A percentile compares a stretch with the other conserved stretches of the same genome.
Evolutionary conservation across 2,329 filamentous ascomycete species (phyloP).

Genomic region (Stenocarpella maydis): DNA sequence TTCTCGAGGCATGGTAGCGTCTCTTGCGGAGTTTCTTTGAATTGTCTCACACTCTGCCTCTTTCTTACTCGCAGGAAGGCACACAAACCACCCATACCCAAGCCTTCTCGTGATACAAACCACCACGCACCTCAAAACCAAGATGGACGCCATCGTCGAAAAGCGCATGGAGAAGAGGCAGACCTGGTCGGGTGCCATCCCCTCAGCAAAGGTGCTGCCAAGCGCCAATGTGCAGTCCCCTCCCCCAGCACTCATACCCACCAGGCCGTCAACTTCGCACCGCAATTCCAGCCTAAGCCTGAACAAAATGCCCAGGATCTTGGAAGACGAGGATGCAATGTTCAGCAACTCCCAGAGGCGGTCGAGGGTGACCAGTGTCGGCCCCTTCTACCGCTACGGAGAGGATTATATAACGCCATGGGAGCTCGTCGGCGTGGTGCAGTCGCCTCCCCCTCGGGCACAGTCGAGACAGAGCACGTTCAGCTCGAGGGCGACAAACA

Average conservation of each 20-base stretch:
- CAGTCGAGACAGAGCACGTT: conserved; percentile 16
- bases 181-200: background rate
- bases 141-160: background rate
- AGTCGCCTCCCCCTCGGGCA: conserved; percentile 6
- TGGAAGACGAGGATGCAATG: conserved; percentile 27
- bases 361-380: conserved; percentile 4
- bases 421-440: conserved; percentile 20
- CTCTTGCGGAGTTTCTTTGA: background rate
- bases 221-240: conserved; percentile 24
- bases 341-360: conserved; percentile 17
- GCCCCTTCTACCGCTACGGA: conserved; percentile 33
- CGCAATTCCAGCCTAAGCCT: conserved; percentile 20
- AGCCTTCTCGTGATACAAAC: background rate
- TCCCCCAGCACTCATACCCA: background rate
- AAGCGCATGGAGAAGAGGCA: conserved; percentile 13
- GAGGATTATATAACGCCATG: conserved; percentile 34
- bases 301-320: conserved; percentile 29
- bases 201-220: background rate
- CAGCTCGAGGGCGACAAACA: conserved; percentile 11
- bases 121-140: background rate
- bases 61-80: background rate
- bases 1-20: background rate
- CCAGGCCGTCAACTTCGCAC: background rate
- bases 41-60: background rate
- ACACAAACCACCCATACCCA: background rate